Base-by-base conservation (phyloP, 164 flowering plant species). In the Hamamelis virginiana region DNA sequence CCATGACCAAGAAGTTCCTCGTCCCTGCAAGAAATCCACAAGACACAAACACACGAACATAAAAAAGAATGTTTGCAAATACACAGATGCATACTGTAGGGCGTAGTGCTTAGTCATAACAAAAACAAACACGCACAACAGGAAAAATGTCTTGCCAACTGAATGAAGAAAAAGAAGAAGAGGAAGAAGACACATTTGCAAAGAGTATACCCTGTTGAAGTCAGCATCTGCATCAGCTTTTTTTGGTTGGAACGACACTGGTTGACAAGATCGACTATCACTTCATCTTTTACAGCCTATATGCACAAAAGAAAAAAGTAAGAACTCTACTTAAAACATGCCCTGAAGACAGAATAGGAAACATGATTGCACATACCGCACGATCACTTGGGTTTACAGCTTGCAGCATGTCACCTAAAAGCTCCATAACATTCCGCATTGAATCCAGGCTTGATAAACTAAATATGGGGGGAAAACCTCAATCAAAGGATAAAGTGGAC, bases 201-300 rank as follows among this genome's bases (percentile, higher is more conserved):
- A 59, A 74, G 38, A 65, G 72, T 84, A 68, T 75, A 92, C 99
- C 79, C 87, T 16, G 94, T 86, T 56, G 97, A 82, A 25, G 84
- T 82, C 53, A 95, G 77, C 87, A 88, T 82, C 78, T 91, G 91
- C 87, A 91, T 86, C 67, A 96, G 82, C 79, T 80, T 87, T 78
- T 80, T 93, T 76, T 96, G 98, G 81, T 90, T 86, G 64, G 94
- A 64, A 33, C 89, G 96, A 58, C 99, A 92, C 18, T 71, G 88
- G 46, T 77, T 78, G 18, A 83, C 97, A 69, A 95, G 96, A 80
- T 95, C 99, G 56, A 83, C 86, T 46, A 95, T 88, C 66, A 95
- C 83, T 77, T 95, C 99, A 80, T 93, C 97, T 73, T 87, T 89
- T 45, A 92, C 81, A 48, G 93, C 88, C 98, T 95, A 67, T 67